phyloP scores from a whole-genome alignment of 176 grass and related monocot species.

The Guadua angustifolia region DNA sequence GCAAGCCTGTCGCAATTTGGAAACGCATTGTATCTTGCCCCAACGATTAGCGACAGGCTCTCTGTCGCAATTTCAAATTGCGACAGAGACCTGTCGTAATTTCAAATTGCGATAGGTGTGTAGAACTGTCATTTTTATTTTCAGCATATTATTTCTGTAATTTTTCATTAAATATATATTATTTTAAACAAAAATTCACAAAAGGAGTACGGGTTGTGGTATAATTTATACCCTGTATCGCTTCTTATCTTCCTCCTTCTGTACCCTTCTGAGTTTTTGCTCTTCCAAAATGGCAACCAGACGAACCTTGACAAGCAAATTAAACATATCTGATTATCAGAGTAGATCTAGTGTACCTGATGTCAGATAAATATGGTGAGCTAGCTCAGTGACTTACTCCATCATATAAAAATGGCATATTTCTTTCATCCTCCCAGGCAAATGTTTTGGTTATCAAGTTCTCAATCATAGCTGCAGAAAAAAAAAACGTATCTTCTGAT shows the following conservation, averaged over 20 bases:
- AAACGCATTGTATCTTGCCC: no score
- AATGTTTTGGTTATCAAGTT: conserved; percentile 86
- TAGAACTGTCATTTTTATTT: no score
- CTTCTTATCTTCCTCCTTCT: conserved; percentile 86
- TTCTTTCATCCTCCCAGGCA: conserved; percentile 80
- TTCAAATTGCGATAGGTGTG: no score
- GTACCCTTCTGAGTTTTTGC: conserved; percentile 80
- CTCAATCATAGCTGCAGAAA: conserved; percentile 75
- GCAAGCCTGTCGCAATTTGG: no score
- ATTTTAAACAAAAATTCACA: no score
- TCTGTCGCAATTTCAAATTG: no score
- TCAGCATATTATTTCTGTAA: no score
- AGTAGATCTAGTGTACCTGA: conserved; percentile 9
- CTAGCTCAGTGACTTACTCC: conserved; percentile 59
- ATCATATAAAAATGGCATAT: conserved; percentile 81
- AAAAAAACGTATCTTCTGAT: conserved; percentile 20
- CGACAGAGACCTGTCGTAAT: no score
- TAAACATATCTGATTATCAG: conserved; percentile 21
- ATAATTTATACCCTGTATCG: conserved; percentile 60
- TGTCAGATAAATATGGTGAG: conserved; percentile 13
- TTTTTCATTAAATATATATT: no score
- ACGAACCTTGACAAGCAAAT: conserved; percentile 64
- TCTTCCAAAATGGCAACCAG: conserved; percentile 93
- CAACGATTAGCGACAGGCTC: no score
- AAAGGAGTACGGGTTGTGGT: no score